phyloP scores from a whole-genome alignment of 306 rosid species.

The Calophaca sinica region DNA sequence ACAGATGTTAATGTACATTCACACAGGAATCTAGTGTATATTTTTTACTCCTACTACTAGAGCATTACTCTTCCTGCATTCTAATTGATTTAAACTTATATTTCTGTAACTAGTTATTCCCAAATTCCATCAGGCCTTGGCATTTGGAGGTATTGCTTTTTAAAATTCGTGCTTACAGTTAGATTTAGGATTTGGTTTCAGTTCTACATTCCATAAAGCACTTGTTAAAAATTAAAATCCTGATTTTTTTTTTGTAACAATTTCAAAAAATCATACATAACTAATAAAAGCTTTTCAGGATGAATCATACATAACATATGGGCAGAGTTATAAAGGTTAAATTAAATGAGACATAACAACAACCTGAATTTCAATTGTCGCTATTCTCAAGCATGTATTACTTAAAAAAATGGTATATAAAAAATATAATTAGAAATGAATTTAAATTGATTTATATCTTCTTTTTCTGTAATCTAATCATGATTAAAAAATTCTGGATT shows the following conservation, averaged over 20 bases:
- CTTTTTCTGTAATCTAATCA: not conserved
- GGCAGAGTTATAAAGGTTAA: not conserved
- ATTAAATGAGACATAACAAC: not conserved
- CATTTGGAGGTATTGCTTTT: not conserved
- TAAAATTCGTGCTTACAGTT: not conserved
- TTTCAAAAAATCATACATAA: not conserved
- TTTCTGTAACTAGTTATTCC: constrained; percentile 30
- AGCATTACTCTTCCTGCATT: constrained; percentile 39
- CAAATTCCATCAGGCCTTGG: constrained; percentile 22
- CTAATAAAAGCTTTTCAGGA: not conserved
- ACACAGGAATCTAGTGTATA: constrained; percentile 48
- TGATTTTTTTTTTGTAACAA: constrained; percentile 9
- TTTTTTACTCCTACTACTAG: constrained; percentile 32
- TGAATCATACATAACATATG: constrained; percentile 16
- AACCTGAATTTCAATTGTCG: not conserved
- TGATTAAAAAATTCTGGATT: not conserved
- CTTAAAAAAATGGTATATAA: not conserved
- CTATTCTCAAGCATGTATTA: not conserved
- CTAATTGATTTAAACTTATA: constrained; percentile 12
- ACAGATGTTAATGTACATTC: constrained; percentile 54
- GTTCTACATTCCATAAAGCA: not conserved
- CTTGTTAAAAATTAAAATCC: not conserved
- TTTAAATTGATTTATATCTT: not conserved
- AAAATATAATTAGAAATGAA: not conserved
- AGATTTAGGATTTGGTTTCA: constrained; percentile 21